Evolutionary conservation across 2,329 filamentous ascomycete genomes (phyloP), one percentile per base, ranked within the genome.

Genomic region (Massarina eburnea): DNA sequence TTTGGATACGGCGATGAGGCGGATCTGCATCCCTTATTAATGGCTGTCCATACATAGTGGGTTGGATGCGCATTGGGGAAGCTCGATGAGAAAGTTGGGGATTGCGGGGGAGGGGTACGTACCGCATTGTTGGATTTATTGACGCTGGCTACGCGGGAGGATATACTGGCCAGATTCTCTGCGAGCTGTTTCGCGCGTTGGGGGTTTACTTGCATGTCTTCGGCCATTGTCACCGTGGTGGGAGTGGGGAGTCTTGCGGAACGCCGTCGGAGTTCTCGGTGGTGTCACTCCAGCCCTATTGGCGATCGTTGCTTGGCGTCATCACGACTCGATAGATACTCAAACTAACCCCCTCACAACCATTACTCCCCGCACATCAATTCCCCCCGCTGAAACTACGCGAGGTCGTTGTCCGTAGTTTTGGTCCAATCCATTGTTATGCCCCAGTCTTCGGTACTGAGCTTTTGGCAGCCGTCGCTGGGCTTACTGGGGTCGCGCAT

Each of bases 1-100:
- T 73, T 99, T 99, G 32, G 91, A 96, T 39, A 99, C 94, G 21
- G 94, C 92, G 33, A 99, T 91, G 30, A 99, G 80, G 37, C 94
- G 86, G 52, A 92, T 81, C 85, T 89, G 57, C 39, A 18, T 30
- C 12, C 9, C 15, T 36, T 39, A 41, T 60, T 43, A 46, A 43
- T 48, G 17, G 30, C 19, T n/a, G 37, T 33, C 7, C 30, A 8
- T 33, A n/a, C 17, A 15, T 6, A 14, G 12, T 17, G 32, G 32
- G 18, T 35, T 10, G 32, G 5, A 32, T 12, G 12, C 29, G 32
- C 6, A 33, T 14, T 7, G 30, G 30, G 30, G 39, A 10, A 41
- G 20, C 22, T 33, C 10, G 7, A 26, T 26, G 24, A 26, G 24
- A 10, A 26, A 6, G 37, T 27, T 36, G 30, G 26, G 10, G 29